Evolutionary conservation across 2,329 filamentous ascomycete species (phyloP).

Genomic region (Penicillium sp.): DNA sequence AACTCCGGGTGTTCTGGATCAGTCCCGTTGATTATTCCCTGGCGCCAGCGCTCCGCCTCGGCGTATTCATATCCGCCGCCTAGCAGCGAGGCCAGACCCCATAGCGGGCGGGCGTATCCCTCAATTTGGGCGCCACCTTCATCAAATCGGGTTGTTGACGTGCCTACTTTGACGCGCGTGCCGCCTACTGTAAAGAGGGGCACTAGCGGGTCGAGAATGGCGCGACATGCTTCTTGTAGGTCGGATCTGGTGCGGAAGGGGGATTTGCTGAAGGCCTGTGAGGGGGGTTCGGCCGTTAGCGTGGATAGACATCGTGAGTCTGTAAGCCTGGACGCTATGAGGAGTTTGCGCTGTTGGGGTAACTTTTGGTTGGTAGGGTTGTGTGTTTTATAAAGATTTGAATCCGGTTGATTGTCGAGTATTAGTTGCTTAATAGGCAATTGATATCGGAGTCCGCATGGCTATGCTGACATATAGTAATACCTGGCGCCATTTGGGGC

Average conservation of each 20-base stretch:
- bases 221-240: constrained; percentile 59
- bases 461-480: background rate
- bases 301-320: constrained; percentile 27
- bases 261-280: constrained; percentile 28
- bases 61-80: constrained; percentile 66
- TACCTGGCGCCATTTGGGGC: background rate
- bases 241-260: constrained; percentile 30
- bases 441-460: background rate
- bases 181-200: constrained; percentile 68
- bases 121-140: constrained; percentile 75
- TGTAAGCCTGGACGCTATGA: background rate
- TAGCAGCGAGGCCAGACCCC: constrained; percentile 69
- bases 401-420: background rate
- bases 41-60: constrained; percentile 64
- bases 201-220: constrained; percentile 67
- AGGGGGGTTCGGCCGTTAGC: constrained; percentile 31
- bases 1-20: constrained; percentile 69
- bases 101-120: constrained; percentile 71
- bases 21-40: constrained; percentile 68
- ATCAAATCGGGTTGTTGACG: constrained; percentile 73
- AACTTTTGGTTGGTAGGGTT: background rate
- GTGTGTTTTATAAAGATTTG: background rate
- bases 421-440: background rate
- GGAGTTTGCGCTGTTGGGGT: background rate
- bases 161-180: constrained; percentile 66